phyloP scores from a whole-genome alignment of 2,329 filamentous ascomycete genomes.

The Dactylella cylindrospora region DNA sequence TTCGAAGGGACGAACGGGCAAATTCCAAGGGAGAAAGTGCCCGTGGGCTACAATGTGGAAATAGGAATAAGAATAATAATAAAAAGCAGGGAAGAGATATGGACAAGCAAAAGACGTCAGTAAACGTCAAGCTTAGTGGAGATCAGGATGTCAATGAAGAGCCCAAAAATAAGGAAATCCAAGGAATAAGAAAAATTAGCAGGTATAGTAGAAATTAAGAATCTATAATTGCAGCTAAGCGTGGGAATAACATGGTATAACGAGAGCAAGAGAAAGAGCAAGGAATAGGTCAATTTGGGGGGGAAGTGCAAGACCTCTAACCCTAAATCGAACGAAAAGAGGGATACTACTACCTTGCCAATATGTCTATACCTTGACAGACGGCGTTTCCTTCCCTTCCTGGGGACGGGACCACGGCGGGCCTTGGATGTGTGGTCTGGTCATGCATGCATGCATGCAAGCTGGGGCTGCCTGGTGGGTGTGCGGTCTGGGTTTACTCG shows the following conservation, averaged over 20 bases:
- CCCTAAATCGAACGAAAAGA: slow-evolving; percentile 10
- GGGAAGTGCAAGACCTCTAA: slow-evolving; percentile 1
- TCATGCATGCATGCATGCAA: not conserved
- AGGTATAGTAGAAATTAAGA: too few relatives aligned
- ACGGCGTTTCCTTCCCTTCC: slow-evolving; percentile 41
- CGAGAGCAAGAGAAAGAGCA: not conserved
- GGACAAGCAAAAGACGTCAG: slow-evolving; percentile 8
- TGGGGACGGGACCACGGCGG: slow-evolving; percentile 35
- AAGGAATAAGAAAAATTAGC: not conserved
- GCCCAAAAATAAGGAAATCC: not conserved
- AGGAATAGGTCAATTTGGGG: not conserved
- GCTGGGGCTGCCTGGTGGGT: not conserved
- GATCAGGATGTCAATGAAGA: slow-evolving; percentile 1
- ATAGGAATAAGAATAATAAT: not conserved
- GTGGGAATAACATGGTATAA: not conserved
- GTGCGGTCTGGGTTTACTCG: not conserved
- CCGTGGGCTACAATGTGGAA: not conserved
- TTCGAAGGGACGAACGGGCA: slow-evolving; percentile 1
- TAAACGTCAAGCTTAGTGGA: slow-evolving; percentile 7
- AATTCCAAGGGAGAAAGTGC: not conserved
- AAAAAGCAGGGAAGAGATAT: not conserved
- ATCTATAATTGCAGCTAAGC: not conserved
- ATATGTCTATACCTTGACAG: slow-evolving; percentile 30
- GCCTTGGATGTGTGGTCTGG: slow-evolving; percentile 29
- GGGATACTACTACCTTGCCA: not conserved